A percentile compares a stretch with the other conserved stretches of the same genome.
These are phyloP conservation scores for Geosmithia morbida DNA, from an alignment of 2,329 filamentous ascomycete genomes.

Conservation along the genomic window DNA sequence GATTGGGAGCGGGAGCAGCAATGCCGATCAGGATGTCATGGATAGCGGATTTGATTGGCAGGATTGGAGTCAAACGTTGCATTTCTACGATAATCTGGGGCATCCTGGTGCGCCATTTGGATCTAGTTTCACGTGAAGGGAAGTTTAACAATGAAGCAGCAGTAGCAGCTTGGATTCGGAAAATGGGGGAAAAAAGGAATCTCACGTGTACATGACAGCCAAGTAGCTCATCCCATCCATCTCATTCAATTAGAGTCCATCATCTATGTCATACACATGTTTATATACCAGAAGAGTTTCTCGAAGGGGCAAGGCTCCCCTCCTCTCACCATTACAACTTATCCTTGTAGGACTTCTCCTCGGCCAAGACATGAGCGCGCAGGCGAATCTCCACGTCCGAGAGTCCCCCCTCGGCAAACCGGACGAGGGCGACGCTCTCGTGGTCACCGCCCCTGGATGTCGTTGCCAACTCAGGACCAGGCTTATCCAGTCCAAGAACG, in stretches of 20 bases:
- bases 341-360: conserved; percentile 19
- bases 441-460: conserved; percentile 37
- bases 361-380: conserved; percentile 32
- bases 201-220: no score
- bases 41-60: conserved; percentile 33
- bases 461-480: conserved; percentile 37
- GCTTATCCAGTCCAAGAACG: conserved; percentile 42
- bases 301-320: no score
- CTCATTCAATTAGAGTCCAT: no score
- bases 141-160: no score
- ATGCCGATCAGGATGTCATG: conserved; percentile 18
- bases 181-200: no score
- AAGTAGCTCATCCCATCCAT: no score
- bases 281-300: no score
- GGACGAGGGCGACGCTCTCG: conserved; percentile 43
- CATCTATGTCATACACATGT: no score
- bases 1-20: background rate
- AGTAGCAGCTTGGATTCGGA: no score
- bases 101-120: background rate
- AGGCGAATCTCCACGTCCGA: conserved; percentile 35
- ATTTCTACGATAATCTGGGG: conserved; percentile 2
- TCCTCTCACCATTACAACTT: background rate
- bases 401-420: conserved; percentile 35
- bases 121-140: background rate
- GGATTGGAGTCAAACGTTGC: conserved; percentile 25